phyloP scores from a whole-genome alignment of 2,329 filamentous ascomycete genomes.

The Trichoderma aggressivum region DNA sequence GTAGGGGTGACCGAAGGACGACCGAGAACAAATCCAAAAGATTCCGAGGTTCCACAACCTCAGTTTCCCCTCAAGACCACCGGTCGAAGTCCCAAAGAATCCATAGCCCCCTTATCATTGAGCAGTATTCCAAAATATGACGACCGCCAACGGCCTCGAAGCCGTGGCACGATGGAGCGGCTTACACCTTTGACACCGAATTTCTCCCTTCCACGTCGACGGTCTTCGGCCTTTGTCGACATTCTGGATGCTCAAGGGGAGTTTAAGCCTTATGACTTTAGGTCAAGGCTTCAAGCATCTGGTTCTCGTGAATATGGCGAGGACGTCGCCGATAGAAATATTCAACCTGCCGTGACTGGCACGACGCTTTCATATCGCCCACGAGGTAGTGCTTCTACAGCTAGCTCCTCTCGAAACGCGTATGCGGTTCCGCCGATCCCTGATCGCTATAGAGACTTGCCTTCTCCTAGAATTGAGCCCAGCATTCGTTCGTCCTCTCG shows the following conservation, averaged over 20 bases:
- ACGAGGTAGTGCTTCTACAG: slow-evolving; percentile 12
- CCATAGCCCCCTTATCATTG: background rate
- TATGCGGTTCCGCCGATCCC: background rate
- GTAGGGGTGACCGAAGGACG: slow-evolving; percentile 11
- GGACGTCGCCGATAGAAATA: slow-evolving; percentile 62
- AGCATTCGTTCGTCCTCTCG: background rate
- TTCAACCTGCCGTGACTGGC: slow-evolving; percentile 25
- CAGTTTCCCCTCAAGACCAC: background rate
- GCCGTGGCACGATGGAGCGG: background rate
- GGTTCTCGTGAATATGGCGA: slow-evolving; percentile 58
- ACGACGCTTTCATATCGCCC: background rate
- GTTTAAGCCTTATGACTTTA: slow-evolving; percentile 48
- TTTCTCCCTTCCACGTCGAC: background rate
- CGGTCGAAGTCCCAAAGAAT: background rate
- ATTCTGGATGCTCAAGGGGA: slow-evolving; percentile 57
- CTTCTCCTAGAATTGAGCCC: background rate
- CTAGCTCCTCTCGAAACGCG: background rate
- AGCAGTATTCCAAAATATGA: background rate
- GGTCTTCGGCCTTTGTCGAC: slow-evolving; percentile 39
- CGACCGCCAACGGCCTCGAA: background rate
- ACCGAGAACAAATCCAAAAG: background rate
- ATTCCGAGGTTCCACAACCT: background rate
- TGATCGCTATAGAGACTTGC: background rate
- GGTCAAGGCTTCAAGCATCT: slow-evolving; percentile 46
- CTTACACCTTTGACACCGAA: background rate